Conservation (phyloP, 345 rosid genomes). For the Bruguiera sexangula region DNA sequence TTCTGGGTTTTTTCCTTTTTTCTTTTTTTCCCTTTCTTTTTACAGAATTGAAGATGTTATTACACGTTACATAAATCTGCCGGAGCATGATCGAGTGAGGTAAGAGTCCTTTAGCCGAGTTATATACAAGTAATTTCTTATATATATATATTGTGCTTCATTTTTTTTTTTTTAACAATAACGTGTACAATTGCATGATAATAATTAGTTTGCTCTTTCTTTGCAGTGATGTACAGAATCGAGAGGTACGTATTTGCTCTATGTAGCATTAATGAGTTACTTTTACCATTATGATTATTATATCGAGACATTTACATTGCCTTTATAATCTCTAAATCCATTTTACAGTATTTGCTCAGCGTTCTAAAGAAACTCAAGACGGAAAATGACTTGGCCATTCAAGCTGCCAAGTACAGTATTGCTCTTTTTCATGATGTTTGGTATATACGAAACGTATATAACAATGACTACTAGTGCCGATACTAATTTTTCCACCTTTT, state of each 20-base stretch:
- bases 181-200: no score
- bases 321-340: neutral
- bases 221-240: constrained; percentile 22
- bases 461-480: neutral
- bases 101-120: constrained; percentile 10
- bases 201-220: no score
- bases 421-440: neutral
- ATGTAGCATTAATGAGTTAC: neutral
- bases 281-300: no score
- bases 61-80: constrained; percentile 53
- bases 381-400: constrained; percentile 27
- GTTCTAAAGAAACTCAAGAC: constrained; percentile 24
- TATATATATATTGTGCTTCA: neutral
- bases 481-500: neutral
- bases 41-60: constrained; percentile 70
- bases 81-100: constrained; percentile 72
- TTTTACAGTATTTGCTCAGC: constrained; percentile 23
- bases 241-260: constrained; percentile 19
- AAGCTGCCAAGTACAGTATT: constrained; percentile 21
- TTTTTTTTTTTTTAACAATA: neutral
- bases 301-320: neutral
- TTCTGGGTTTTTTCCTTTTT: neutral
- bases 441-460: no score
- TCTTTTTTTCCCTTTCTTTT: neutral
- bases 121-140: neutral